Base-by-base conservation (phyloP, 1,284 basidiomycete species). In the Puccinia coronata region DNA sequence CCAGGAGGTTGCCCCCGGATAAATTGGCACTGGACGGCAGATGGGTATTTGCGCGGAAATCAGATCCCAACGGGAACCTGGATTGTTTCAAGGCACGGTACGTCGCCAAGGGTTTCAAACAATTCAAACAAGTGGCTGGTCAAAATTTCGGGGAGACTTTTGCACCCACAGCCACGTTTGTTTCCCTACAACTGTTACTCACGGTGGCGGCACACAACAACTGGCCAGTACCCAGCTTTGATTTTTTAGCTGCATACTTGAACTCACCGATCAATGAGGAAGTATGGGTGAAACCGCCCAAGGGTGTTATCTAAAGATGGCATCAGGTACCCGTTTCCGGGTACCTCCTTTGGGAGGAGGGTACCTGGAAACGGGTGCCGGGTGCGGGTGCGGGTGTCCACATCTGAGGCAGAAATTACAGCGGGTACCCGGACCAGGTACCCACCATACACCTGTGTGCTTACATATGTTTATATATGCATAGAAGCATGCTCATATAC, bases 101-200 rank as follows among this genome's bases (percentile, higher is more conserved):
- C 18, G 71, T 55, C 3, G 71, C 73, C 5, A 25, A 61, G 18
- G 73, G 73, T n/a, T 59, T 36, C 61, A 36, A 4, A n/a, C n/a
- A n/a, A n/a, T n/a, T n/a, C n/a, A n/a, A n/a, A 4, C 73, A 75
- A 41, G 20, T 4, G n/a, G n/a, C n/a, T 39, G 43, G 76, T n/a
- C n/a, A n/a, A n/a, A n/a, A 78, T 36, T 79, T 67, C 31, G 14
- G 20, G 3, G 49, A 65, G 14, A 79, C 39, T 18, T 79, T 79
- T 79, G 43, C 53, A 2, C 77, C 77, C 2, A 79, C 67, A 8
- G 77, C 77, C 34, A 79, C 31, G 5, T 69, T 79, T 41, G 43
- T 41, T 9, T 70, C 67, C 1, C 49, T 70, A 8, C 31, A 34
- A 12, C 12, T 79, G 1, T 28, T 79, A 6, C 77, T 79, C 1